phyloP scores from a whole-genome alignment of 345 rosid genomes.

The Boechera retrofracta region DNA sequence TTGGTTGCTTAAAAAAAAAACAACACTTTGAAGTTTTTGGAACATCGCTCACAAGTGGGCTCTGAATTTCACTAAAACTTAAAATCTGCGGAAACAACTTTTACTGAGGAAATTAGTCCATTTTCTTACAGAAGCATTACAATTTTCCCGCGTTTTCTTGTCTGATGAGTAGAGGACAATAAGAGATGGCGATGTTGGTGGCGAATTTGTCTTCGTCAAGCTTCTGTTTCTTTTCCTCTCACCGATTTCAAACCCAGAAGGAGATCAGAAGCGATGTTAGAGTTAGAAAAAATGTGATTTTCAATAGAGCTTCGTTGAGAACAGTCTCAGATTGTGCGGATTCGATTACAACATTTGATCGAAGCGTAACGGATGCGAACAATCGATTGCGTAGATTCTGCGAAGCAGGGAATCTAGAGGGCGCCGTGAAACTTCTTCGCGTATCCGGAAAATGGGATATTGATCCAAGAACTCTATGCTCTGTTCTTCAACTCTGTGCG shows the following conservation, averaged over 20 bases:
- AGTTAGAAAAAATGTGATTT: conserved; percentile 35
- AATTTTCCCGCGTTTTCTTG: conserved; percentile 41
- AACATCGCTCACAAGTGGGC: conserved; percentile 11
- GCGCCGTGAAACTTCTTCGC: conserved; percentile 54
- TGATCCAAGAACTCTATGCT: conserved; percentile 53
- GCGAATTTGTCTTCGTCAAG: conserved; percentile 44
- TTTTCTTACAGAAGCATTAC: conserved; percentile 7
- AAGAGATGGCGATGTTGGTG: conserved; percentile 44
- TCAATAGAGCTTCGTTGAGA: conserved; percentile 41
- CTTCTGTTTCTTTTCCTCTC: conserved; percentile 29
- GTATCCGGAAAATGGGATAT: conserved; percentile 46
- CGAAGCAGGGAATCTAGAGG: conserved; percentile 52
- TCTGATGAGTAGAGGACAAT: conserved; percentile 25
- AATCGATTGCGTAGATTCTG: conserved; percentile 47
- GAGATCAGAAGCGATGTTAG: conserved; percentile 17
- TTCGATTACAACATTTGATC: conserved; percentile 37
- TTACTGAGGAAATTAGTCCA: conserved; percentile 5
- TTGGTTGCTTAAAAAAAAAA: not conserved
- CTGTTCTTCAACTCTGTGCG: conserved; percentile 68
- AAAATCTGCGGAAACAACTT: not conserved
- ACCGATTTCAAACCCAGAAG: conserved; percentile 29
- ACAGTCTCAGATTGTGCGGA: conserved; percentile 13
- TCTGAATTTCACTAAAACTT: not conserved
- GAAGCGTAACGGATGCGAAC: conserved; percentile 46
- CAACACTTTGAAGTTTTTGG: no score